Evolutionary conservation across 495 filamentous ascomycete genomes (phyloP), one percentile per base, ranked within the genome.

Genomic region (Choiromyces venosus): DNA sequence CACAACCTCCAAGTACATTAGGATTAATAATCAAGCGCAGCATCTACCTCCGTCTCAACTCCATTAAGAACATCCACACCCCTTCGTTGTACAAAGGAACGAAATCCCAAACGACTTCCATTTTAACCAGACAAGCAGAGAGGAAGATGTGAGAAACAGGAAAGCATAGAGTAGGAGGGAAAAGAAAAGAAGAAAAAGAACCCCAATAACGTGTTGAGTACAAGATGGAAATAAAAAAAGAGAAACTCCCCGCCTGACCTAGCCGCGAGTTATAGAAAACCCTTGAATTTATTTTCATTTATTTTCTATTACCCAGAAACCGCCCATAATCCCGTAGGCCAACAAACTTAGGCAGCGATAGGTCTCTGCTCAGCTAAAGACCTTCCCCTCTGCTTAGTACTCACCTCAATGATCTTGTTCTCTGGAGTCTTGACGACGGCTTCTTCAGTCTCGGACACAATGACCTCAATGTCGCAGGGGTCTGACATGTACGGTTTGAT

Each of bases 401-500:
- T 92, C 81, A 99, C 85, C 81, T 88, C 89, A 73, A 82, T 80
- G 66, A 84, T 79, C 77, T 91, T 87, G 74, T 87, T 86, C 78
- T 87, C 85, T 69, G 86, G 87, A 78, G 89, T 87, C 88, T 97
- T 97, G 86, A 93, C 88, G 75, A 97, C 90, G 76, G 91, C 87
- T 88, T 99, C 95, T 81, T 93, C 89, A 70, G 88, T 92, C 88
- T 99, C 96, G 82, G 96, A 97, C 78, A 99, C 89, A 90, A 99
- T 98, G 73, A 98, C 86, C 87, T 99, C 95, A 86, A 99, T 95
- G 88, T 99, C 96, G 90, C 93, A 99, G 76, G 95, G 95, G 88
- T 97, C 95, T 72, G 93, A 97, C 96, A 98, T 97, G 89, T 97
- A 97, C 70, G 93, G 94, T 88, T 97, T 97, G 87, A 98, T 98